Conservation (phyloP, 202 grass and related monocot genomes). For the Saccharum hybrid region DNA sequence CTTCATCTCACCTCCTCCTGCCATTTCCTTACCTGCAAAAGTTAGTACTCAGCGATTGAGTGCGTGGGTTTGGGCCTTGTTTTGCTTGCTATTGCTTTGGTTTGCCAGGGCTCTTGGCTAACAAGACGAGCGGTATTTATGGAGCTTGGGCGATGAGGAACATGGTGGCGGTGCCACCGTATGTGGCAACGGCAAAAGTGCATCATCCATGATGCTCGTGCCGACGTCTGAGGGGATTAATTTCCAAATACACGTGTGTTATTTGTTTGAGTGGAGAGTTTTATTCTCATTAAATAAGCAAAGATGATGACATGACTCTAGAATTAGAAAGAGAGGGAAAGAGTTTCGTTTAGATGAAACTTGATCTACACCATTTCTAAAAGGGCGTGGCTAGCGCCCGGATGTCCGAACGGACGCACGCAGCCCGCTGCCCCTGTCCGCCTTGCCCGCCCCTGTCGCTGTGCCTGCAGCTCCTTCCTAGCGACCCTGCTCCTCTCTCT, state of each 20-base stretch:
- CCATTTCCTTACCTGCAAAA: neutral
- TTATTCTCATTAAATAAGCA: too few species aligned
- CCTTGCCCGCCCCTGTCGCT: too few species aligned
- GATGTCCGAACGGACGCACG: too few species aligned
- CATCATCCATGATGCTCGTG: neutral
- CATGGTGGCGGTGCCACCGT: neutral
- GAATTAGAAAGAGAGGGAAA: too few species aligned
- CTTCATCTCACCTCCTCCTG: constrained; percentile 19
- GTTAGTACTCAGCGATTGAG: neutral
- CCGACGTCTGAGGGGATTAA: neutral
- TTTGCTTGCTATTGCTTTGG: neutral
- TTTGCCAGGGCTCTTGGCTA: neutral
- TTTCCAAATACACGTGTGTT: neutral
- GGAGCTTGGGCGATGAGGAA: neutral
- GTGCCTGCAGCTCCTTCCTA: too few species aligned
- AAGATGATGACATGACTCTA: too few species aligned
- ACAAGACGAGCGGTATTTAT: neutral
- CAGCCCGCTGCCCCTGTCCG: too few species aligned
- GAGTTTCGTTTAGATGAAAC: too few species aligned
- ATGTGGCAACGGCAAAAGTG: neutral
- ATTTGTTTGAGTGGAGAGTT: too few species aligned
- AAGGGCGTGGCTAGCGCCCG: too few species aligned
- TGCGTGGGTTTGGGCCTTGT: neutral
- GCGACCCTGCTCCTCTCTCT: too few species aligned
- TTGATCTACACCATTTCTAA: too few species aligned